Conservation (phyloP, 345 rosid genomes). For the Rubroshorea leprosula region DNA sequence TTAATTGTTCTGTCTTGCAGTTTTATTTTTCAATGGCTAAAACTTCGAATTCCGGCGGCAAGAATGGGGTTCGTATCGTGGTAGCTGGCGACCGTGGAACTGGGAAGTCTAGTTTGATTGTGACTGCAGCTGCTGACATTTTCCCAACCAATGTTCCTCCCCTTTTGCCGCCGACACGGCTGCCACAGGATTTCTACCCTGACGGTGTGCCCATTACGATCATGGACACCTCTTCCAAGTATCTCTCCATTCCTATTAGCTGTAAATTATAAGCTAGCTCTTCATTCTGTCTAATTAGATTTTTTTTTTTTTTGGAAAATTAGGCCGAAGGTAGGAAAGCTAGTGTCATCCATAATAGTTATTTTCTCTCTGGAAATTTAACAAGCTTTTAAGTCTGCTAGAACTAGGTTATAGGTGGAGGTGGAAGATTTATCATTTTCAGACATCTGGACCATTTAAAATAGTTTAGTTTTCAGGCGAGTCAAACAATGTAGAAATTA, state of each 20-base stretch:
- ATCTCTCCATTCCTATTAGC: slow-evolving; percentile 14
- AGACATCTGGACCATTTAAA: no score
- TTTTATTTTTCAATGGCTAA: slow-evolving; percentile 41
- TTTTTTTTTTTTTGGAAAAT: no score
- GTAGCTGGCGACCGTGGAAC: slow-evolving; percentile 90
- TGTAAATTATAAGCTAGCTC: background rate
- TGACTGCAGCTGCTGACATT: slow-evolving; percentile 66
- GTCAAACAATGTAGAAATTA: background rate
- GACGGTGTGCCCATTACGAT: slow-evolving; percentile 87
- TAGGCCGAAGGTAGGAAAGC: no score
- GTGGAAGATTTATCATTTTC: no score
- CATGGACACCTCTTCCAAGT: slow-evolving; percentile 90
- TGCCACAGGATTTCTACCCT: slow-evolving; percentile 77
- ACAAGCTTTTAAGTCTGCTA: no score
- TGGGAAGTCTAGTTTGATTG: slow-evolving; percentile 92
- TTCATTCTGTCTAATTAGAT: background rate
- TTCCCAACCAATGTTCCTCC: slow-evolving; percentile 67
- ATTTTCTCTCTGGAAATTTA: no score
- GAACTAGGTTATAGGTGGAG: no score
- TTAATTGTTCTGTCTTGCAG: background rate
- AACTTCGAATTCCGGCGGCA: slow-evolving; percentile 47
- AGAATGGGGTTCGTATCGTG: slow-evolving; percentile 66
- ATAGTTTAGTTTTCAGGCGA: no score
- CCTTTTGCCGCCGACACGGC: slow-evolving; percentile 67
- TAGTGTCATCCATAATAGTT: no score